phyloP scores from a whole-genome alignment of 2,329 filamentous ascomycete species.

The Colletotrichum sojae region DNA sequence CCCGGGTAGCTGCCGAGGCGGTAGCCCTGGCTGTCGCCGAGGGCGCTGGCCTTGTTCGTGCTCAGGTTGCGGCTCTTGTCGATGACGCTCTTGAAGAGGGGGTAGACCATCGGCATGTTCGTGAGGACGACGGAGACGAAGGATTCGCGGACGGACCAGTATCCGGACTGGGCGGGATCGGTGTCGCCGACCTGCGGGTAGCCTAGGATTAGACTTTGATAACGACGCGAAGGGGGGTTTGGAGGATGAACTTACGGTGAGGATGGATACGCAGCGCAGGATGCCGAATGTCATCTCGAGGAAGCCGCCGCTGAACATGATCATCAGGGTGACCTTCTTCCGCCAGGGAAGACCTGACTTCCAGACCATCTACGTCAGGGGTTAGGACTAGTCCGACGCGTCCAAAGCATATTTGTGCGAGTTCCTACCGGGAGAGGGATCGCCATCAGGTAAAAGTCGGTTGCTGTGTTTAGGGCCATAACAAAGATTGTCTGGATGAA shows the following conservation, averaged over 20 bases:
- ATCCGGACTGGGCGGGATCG: slow-evolving; percentile 51
- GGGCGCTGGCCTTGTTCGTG: slow-evolving; percentile 15
- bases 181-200: slow-evolving; percentile 46
- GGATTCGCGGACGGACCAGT: slow-evolving; percentile 57
- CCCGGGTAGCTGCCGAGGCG: slow-evolving; percentile 30
- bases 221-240: not conserved
- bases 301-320: slow-evolving; percentile 38
- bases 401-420: not conserved
- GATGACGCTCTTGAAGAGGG: slow-evolving; percentile 47
- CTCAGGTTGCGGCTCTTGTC: slow-evolving; percentile 42
- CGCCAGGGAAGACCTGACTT: slow-evolving; percentile 27
- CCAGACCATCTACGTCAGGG: slow-evolving; percentile 20
- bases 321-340: slow-evolving; percentile 29
- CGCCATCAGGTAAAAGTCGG: slow-evolving; percentile 34
- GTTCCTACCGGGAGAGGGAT: slow-evolving; percentile 16
- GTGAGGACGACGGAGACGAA: slow-evolving; percentile 57
- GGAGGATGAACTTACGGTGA: slow-evolving; percentile 13
- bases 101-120: slow-evolving; percentile 57
- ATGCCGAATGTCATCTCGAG: slow-evolving; percentile 37
- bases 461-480: slow-evolving; percentile 33
- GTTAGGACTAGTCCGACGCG: not conserved
- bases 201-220: not conserved
- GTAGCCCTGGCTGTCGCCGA: slow-evolving; percentile 24
- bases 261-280: slow-evolving; percentile 33
- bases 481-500: slow-evolving; percentile 30